A percentile compares a stretch with the other conserved stretches of the same genome.
phyloP scores from a whole-genome alignment of 2,329 filamentous ascomycete species.

The Colletotrichum coccodes region DNA sequence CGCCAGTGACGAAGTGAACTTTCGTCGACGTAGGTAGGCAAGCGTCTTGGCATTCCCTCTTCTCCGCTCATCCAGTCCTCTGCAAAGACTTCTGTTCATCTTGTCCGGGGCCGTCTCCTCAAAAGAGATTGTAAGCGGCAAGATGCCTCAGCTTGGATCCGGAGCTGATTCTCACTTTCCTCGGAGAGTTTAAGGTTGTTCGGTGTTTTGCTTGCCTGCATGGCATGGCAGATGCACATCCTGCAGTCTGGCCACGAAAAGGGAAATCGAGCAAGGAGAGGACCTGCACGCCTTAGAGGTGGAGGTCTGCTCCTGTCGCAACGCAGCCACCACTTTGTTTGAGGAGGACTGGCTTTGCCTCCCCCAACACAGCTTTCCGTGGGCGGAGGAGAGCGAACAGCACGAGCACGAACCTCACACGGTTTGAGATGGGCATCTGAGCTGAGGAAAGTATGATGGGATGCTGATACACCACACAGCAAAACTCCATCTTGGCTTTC shows the following conservation, averaged over 20 bases:
- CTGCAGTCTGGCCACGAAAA: not conserved
- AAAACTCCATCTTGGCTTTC: not conserved
- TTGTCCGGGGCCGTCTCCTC: not conserved
- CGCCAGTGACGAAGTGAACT: too few species aligned
- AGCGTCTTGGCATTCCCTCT: too few species aligned
- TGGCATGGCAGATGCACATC: constrained; percentile 8
- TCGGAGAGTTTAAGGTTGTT: constrained; percentile 16
- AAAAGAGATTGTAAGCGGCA: not conserved
- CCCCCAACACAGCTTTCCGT: not conserved
- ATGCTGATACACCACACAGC: not conserved
- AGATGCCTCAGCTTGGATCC: constrained; percentile 5
- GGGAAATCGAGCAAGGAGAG: not conserved
- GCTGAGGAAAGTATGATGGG: not conserved
- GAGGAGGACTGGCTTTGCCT: constrained; percentile 1
- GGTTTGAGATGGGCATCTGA: not conserved
- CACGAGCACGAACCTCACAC: not conserved
- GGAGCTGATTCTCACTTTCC: not conserved
- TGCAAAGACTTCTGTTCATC: not conserved
- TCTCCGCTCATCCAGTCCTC: not conserved
- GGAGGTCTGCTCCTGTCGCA: constrained; percentile 4
- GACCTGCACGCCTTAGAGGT: not conserved
- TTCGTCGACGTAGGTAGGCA: too few species aligned
- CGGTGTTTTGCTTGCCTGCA: constrained; percentile 28
- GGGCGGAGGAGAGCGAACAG: not conserved
- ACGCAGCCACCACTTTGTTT: constrained; percentile 9